Evolutionary conservation across 805 yeast genomes (phyloP).

Genomic region (Yarrowia divulgata): DNA sequence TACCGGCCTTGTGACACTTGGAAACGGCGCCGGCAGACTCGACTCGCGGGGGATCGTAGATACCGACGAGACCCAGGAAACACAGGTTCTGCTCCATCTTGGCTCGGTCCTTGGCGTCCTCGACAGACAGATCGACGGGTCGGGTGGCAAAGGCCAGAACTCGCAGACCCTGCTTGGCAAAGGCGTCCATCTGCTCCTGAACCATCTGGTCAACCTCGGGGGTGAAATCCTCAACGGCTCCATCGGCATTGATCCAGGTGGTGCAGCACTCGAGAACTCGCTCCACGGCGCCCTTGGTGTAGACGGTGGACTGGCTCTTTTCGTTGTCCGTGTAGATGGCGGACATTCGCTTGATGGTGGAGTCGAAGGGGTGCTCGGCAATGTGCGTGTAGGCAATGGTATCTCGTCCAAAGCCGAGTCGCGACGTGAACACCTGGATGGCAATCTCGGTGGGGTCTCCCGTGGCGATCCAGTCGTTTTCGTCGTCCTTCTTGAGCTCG

Average conservation of each 20-base stretch:
- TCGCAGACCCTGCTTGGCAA: constrained; percentile 72
- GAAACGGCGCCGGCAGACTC: constrained; percentile 72
- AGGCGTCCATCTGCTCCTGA: constrained; percentile 62
- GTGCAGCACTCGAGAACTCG: constrained; percentile 65
- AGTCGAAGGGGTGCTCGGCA: constrained; percentile 77
- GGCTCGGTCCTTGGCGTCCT: constrained; percentile 42
- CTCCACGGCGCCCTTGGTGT: constrained; percentile 81
- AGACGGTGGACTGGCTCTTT: constrained; percentile 49
- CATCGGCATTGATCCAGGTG: constrained; percentile 57
- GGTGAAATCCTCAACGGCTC: constrained; percentile 43
- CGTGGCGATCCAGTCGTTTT: constrained; percentile 69
- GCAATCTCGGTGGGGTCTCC: constrained; percentile 94
- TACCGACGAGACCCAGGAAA: constrained; percentile 75
- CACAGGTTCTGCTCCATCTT: constrained; percentile 60
- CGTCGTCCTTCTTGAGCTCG: constrained; percentile 51
- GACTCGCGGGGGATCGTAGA: constrained; percentile 79
- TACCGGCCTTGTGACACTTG: constrained; percentile 74
- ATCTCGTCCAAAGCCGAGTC: constrained; percentile 54
- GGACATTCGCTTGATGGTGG: constrained; percentile 75
- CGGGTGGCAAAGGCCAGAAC: constrained; percentile 73
- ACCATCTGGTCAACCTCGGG: constrained; percentile 53
- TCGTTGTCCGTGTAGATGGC: constrained; percentile 55
- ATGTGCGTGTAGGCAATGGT: constrained; percentile 57
- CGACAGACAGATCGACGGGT: constrained; percentile 47
- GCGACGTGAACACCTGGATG: constrained; percentile 74